Conservation (phyloP, 2,329 filamentous ascomycete species). For the Metarhizium brunneum region DNA sequence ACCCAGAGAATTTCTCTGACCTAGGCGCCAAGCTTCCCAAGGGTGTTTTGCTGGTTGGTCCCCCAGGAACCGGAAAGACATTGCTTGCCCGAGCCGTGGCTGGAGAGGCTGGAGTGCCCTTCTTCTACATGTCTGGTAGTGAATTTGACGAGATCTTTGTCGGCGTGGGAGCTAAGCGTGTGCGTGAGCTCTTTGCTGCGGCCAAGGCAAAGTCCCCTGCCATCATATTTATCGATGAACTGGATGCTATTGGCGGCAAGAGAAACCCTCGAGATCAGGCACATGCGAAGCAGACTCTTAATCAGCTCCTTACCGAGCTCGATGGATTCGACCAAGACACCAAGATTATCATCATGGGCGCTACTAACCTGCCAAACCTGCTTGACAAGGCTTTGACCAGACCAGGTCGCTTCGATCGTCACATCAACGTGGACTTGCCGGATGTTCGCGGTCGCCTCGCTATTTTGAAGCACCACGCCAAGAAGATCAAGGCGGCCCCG, state of each 20-base stretch:
- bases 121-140: slow-evolving; percentile 99
- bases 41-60: slow-evolving; percentile 88
- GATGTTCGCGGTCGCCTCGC: slow-evolving; percentile 89
- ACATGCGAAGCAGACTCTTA: slow-evolving; percentile 94
- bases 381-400: slow-evolving; percentile 92
- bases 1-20: slow-evolving; percentile 85
- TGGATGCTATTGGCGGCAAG: slow-evolving; percentile 91
- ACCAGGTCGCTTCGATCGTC: slow-evolving; percentile 91
- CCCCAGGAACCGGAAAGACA: slow-evolving; percentile 96
- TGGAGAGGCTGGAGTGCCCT: slow-evolving; percentile 92
- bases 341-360: slow-evolving; percentile 90
- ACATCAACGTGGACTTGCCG: slow-evolving; percentile 78
- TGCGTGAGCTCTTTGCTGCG: slow-evolving; percentile 80
- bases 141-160: slow-evolving; percentile 99
- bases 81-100: slow-evolving; percentile 90
- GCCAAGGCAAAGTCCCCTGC: slow-evolving; percentile 80
- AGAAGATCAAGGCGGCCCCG: slow-evolving; percentile 71
- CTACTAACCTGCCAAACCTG: slow-evolving; percentile 90
- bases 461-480: slow-evolving; percentile 88
- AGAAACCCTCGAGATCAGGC: slow-evolving; percentile 87
- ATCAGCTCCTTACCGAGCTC: slow-evolving; percentile 91
- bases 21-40: slow-evolving; percentile 96
- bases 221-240: slow-evolving; percentile 92
- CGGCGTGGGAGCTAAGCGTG: slow-evolving; percentile 90
- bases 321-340: slow-evolving; percentile 95